These are phyloP conservation scores for Omphalotus guepiniiformis DNA, from an alignment of 768 basidiomycete species.

Conservation along the genomic window DNA sequence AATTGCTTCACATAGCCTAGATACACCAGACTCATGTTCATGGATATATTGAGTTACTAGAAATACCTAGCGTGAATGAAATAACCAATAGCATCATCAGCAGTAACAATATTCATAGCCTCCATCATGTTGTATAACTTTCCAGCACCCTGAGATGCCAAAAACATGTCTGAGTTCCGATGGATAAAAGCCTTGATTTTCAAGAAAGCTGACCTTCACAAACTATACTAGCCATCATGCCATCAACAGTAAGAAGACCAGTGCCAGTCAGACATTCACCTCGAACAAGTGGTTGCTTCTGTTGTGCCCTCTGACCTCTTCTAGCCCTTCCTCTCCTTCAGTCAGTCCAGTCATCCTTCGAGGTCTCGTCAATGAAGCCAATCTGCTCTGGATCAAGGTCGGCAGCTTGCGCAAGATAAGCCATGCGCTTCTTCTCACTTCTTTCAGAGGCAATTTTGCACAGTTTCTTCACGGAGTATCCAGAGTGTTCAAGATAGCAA, in stretches of 20 bases:
- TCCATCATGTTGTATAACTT: constrained; percentile 14
- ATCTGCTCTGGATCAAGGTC: constrained; percentile 28
- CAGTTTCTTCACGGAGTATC: constrained; percentile 25
- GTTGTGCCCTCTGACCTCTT: constrained; percentile 19
- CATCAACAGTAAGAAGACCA: constrained; percentile 13
- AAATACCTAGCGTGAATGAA: constrained; percentile 16
- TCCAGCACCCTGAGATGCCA: not conserved
- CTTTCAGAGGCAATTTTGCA: constrained; percentile 28
- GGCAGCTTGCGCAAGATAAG: constrained; percentile 24
- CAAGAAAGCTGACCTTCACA: constrained; percentile 27
- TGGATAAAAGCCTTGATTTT: constrained; percentile 29
- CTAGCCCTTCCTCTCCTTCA: constrained; percentile 17
- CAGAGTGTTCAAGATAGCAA: constrained; percentile 22
- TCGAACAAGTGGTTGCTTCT: constrained; percentile 25
- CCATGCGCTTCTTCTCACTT: constrained; percentile 20
- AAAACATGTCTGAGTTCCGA: constrained; percentile 5
- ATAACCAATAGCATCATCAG: constrained; percentile 16
- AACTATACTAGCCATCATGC: constrained; percentile 12
- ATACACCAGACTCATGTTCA: not conserved
- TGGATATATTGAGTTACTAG: not conserved
- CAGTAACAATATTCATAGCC: constrained; percentile 10
- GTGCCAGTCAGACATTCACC: constrained; percentile 8
- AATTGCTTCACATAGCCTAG: not conserved
- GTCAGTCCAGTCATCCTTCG: constrained; percentile 25
- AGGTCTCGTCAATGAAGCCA: constrained; percentile 31